Conservation (phyloP, 2,329 filamentous ascomycete genomes). For the Aspergillus sp. region DNA sequence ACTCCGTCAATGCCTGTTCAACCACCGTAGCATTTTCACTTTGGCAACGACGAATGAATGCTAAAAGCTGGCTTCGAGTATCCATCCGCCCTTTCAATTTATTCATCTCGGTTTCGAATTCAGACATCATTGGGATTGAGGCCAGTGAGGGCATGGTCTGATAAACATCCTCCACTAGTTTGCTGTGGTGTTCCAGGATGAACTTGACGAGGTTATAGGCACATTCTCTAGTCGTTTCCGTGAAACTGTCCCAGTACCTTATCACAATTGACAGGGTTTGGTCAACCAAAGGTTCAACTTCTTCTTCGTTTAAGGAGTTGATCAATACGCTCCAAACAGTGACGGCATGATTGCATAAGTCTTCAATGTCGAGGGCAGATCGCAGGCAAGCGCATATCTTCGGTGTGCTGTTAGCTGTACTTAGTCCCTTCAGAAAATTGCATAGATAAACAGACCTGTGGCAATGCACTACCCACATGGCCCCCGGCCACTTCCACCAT, state of each 20-base stretch:
- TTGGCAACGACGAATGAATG: constrained; percentile 71
- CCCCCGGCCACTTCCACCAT: constrained; percentile 76
- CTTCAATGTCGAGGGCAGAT: constrained; percentile 72
- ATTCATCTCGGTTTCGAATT: constrained; percentile 65
- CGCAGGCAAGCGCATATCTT: constrained; percentile 90
- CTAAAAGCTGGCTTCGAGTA: constrained; percentile 63
- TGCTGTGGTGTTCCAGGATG: constrained; percentile 63
- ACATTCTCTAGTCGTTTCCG: constrained; percentile 57
- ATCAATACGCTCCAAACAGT: constrained; percentile 82
- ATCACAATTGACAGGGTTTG: constrained; percentile 87
- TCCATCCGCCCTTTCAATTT: constrained; percentile 66
- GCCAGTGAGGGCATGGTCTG: constrained; percentile 75
- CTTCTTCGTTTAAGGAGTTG: constrained; percentile 70
- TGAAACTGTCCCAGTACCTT: constrained; percentile 73
- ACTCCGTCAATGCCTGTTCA: constrained; percentile 74
- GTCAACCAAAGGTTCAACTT: constrained; percentile 77
- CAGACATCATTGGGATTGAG: constrained; percentile 66
- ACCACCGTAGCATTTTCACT: constrained; percentile 89
- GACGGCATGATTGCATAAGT: constrained; percentile 77
- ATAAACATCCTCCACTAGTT: constrained; percentile 65
- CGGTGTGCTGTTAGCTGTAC: constrained; percentile 8
- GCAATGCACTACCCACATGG: constrained; percentile 75
- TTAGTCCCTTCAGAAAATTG: background rate
- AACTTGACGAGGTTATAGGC: constrained; percentile 64
- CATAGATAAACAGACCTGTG: constrained; percentile 62